Conservation (phyloP, 345 rosid genomes). For the Eucalyptus tenuipes region DNA sequence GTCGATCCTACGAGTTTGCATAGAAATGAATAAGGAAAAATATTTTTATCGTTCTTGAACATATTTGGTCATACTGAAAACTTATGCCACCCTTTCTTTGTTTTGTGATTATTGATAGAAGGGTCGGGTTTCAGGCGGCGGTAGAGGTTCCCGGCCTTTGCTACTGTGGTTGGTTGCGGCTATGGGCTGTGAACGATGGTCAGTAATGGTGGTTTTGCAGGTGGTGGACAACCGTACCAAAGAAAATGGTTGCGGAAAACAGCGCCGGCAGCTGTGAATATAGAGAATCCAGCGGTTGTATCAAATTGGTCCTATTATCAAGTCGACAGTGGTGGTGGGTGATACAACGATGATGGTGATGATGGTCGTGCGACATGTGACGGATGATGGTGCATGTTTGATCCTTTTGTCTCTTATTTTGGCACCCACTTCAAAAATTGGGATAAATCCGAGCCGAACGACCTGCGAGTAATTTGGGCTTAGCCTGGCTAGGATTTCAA, state of each 20-base stretch:
- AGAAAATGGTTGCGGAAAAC: background rate
- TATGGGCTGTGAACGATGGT: background rate
- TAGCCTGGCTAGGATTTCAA: background rate
- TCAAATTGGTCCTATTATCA: background rate
- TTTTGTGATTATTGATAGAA: no score
- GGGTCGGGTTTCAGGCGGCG: background rate
- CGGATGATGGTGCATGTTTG: background rate
- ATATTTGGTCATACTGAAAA: accelerated
- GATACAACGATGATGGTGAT: background rate
- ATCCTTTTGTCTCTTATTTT: background rate
- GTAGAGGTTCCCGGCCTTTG: background rate
- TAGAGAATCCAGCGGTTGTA: background rate
- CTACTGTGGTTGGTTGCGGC: background rate
- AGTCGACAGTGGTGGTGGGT: background rate
- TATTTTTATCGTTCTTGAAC: no score
- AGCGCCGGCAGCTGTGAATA: background rate
- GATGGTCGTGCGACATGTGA: background rate
- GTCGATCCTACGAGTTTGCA: background rate
- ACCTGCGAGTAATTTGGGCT: background rate
- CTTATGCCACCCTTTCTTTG: background rate
- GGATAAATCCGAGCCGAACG: background rate
- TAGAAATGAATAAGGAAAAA: no score
- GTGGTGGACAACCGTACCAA: background rate
- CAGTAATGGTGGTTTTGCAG: background rate
- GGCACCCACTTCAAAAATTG: background rate